Conservation (phyloP, 2,329 filamentous ascomycete species). For the Huntiella moniliformis region DNA sequence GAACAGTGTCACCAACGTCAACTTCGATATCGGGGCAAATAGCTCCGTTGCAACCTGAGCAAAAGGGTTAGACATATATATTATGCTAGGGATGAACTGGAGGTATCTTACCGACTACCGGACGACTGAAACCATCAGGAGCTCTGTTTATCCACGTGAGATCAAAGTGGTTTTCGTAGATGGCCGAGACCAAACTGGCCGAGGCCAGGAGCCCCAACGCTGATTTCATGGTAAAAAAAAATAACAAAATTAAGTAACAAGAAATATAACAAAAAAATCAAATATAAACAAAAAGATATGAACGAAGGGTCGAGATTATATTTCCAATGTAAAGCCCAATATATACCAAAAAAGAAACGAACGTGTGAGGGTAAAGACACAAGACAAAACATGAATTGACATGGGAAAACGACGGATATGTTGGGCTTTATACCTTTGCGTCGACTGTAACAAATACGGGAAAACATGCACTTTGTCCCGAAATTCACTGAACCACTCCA, state of each 20-base stretch:
- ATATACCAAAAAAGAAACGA: not conserved
- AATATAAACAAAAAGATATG: not conserved
- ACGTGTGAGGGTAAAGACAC: not conserved
- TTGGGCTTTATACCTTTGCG: not conserved
- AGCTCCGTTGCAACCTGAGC: slow-evolving; percentile 20
- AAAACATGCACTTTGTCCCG: not conserved
- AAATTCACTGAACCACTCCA: no score
- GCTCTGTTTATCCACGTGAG: slow-evolving; percentile 11
- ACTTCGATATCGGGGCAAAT: slow-evolving; percentile 5
- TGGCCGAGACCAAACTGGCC: slow-evolving; percentile 5
- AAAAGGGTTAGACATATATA: not conserved
- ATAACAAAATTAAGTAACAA: not conserved
- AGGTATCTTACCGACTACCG: slow-evolving; percentile 12
- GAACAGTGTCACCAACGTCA: slow-evolving; percentile 22
- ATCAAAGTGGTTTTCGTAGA: slow-evolving; percentile 10
- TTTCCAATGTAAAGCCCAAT: not conserved
- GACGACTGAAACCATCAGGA: slow-evolving; percentile 12
- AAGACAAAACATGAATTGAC: not conserved
- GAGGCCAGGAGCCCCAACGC: not conserved
- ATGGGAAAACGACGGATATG: not conserved
- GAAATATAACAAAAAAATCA: not conserved
- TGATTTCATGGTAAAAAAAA: slow-evolving; percentile 2
- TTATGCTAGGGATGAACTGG: not conserved
- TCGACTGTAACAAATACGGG: not conserved
- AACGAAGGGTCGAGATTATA: not conserved